These are phyloP conservation scores for Leccinum imitatum DNA, from an alignment of 768 basidiomycete genomes.

Conservation along the genomic window DNA sequence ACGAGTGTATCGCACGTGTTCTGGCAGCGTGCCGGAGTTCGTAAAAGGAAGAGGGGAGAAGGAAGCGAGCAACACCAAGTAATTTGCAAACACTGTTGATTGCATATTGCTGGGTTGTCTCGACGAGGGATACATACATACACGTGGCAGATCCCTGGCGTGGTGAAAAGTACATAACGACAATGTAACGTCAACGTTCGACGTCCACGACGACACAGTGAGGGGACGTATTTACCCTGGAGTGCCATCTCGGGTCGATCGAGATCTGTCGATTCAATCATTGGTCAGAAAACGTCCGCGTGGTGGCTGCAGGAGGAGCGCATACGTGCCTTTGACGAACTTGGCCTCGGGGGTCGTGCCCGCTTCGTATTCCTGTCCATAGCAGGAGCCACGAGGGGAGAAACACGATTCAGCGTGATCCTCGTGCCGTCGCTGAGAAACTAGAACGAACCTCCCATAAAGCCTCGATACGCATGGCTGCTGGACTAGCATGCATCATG, in stretches of 20 bases:
- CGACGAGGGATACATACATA: too few species aligned
- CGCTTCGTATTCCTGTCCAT: constrained; percentile 77
- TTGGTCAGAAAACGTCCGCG: not conserved
- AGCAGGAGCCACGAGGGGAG: not conserved
- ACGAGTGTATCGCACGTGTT: too few species aligned
- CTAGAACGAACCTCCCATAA: constrained; percentile 57
- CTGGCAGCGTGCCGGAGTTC: too few species aligned
- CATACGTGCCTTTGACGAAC: constrained; percentile 76
- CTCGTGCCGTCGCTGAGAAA: not conserved
- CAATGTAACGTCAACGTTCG: not conserved
- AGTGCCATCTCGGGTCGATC: constrained; percentile 87
- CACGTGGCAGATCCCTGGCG: too few species aligned
- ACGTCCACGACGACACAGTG: too few species aligned
- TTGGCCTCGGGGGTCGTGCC: constrained; percentile 69
- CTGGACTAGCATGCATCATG: constrained; percentile 79
- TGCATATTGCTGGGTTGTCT: too few species aligned
- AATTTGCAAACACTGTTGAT: too few species aligned
- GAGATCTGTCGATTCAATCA: constrained; percentile 50
- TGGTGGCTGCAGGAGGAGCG: not conserved
- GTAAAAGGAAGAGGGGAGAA: too few species aligned
- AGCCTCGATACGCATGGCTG: constrained; percentile 62
- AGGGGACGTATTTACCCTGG: constrained; percentile 51
- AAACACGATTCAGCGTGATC: not conserved
- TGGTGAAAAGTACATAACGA: too few species aligned
- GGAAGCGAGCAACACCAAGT: too few species aligned